Percentiles rank a stretch among this genome's conserved stretches.
These are phyloP conservation scores for Penicillium steckii DNA, from an alignment of 495 filamentous ascomycete species.

Conservation along the genomic window DNA sequence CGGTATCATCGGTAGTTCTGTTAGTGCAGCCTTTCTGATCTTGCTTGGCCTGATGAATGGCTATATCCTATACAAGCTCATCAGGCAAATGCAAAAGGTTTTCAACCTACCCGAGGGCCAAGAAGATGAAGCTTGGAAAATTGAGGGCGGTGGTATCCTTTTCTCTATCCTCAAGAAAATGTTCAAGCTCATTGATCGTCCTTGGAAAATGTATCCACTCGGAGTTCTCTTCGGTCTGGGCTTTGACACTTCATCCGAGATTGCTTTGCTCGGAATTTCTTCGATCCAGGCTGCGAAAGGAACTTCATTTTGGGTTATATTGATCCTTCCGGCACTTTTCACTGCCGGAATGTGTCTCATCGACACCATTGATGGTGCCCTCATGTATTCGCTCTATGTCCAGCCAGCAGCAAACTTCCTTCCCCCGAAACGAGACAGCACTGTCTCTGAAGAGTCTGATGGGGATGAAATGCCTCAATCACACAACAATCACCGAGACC, in stretches of 20 bases:
- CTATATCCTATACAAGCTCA: slow-evolving; percentile 77
- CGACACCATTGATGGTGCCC: slow-evolving; percentile 86
- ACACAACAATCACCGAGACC: slow-evolving; percentile 56
- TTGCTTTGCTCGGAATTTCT: slow-evolving; percentile 87
- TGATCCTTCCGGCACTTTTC: slow-evolving; percentile 89
- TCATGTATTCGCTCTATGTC: slow-evolving; percentile 94
- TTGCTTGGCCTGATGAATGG: slow-evolving; percentile 79
- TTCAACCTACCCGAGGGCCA: slow-evolving; percentile 52
- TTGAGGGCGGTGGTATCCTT: slow-evolving; percentile 76
- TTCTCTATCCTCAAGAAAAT: slow-evolving; percentile 68
- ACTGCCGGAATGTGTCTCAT: slow-evolving; percentile 92
- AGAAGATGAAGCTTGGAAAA: slow-evolving; percentile 58
- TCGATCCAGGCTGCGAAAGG: slow-evolving; percentile 81
- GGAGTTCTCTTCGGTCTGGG: slow-evolving; percentile 90
- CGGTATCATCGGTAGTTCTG: slow-evolving; percentile 76
- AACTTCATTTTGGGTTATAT: slow-evolving; percentile 88
- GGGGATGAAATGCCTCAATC: slow-evolving; percentile 25
- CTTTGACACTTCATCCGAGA: slow-evolving; percentile 94
- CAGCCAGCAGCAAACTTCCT: slow-evolving; percentile 52
- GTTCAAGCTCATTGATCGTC: slow-evolving; percentile 81
- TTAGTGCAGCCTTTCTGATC: slow-evolving; percentile 79
- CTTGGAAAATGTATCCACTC: slow-evolving; percentile 97
- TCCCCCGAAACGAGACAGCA: slow-evolving; percentile 26
- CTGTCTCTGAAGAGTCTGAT: slow-evolving; percentile 8
- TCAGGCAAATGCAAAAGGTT: slow-evolving; percentile 62